Evolutionary conservation across 1,284 basidiomycete genomes (phyloP), one percentile per base, ranked within the genome.

Genomic region (Agroathelia rolfsii): DNA sequence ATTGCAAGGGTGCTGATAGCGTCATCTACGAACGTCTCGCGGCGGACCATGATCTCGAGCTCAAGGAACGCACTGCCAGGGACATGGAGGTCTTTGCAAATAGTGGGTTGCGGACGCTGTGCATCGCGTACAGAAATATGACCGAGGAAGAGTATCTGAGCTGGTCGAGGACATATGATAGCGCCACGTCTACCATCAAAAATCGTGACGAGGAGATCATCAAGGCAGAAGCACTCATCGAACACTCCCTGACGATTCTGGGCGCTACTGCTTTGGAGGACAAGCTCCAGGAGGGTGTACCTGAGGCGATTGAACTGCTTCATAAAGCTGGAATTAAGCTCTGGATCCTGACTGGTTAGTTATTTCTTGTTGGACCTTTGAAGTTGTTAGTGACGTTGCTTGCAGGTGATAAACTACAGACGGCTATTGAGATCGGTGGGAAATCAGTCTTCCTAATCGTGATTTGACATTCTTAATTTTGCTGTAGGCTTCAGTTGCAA

Each of bases 211-310:
- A 88, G 48, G 82, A 83, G 53, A 79, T 97, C 28, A 93, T 95
- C 41, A 82, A 79, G 58, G 87, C 86, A 2, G 82, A 76, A 45
- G 87, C 89, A 40, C 48, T 71, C 45, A 76, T 97, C 44, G 93
- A 98, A 52, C 76, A 84, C 49, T 75, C 76, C 21, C 59, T 98
- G 30, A 56, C 62, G 11, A 82, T 98, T 34, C 66, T 98, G 3
- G 93, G 94, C 1, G 94, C 93, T 3, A 97, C 94, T 0, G 93
- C 93, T 3, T 59, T 98, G 32, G 93, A 98, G 56, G 94, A 97
- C 58, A 96, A 96, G 64, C 61, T 97, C 41, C 94, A 98, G 55
- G 89, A 86, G 47, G 93, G 94, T 17, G 93, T 98, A 1, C 94
- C 94, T 0, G 92, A 95, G 40, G 84, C 94, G 0, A 97, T 98